These are phyloP conservation scores for Wallacemonas sp. DNA, from an alignment of 208 protist genomes.

Conservation along the genomic window DNA sequence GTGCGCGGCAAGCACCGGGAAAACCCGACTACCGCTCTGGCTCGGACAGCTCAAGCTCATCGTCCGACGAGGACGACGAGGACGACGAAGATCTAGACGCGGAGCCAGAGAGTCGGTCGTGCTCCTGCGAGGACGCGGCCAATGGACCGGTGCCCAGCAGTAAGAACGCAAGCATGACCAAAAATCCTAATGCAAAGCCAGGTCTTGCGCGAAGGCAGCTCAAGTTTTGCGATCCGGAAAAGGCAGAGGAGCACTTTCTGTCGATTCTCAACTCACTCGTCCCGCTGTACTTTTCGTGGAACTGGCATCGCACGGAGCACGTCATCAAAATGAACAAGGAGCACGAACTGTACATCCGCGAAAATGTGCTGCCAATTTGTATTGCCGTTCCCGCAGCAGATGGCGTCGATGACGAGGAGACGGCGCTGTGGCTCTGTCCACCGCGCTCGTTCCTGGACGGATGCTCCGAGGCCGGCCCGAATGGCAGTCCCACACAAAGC, in stretches of 20 bases:
- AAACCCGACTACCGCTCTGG: neutral
- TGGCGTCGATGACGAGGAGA: slow-evolving; percentile 52
- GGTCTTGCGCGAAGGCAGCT: too few species aligned
- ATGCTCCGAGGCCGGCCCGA: neutral
- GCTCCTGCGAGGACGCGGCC: too few species aligned
- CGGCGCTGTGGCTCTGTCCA: slow-evolving; percentile 27
- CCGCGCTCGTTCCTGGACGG: slow-evolving; percentile 11
- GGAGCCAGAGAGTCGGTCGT: too few species aligned
- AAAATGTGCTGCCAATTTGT: slow-evolving; percentile 79
- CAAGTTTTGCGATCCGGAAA: slow-evolving; percentile 44
- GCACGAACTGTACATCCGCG: slow-evolving; percentile 66
- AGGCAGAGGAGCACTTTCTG: slow-evolving; percentile 73
- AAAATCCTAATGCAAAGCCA: too few species aligned
- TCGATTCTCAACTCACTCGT: slow-evolving; percentile 77
- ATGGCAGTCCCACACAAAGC: slow-evolving; percentile 3
- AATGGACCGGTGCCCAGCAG: neutral
- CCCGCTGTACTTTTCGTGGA: slow-evolving; percentile 88
- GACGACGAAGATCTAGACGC: slow-evolving; percentile 18
- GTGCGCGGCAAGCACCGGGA: neutral
- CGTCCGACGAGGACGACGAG: neutral
- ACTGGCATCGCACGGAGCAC: slow-evolving; percentile 81
- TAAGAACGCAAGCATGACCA: too few species aligned
- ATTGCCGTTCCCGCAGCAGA: slow-evolving; percentile 49
- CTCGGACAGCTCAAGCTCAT: neutral
- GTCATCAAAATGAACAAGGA: slow-evolving; percentile 88